Evolutionary conservation across 305 asterid genomes (phyloP).

Genomic region (Solanum hybrid): DNA sequence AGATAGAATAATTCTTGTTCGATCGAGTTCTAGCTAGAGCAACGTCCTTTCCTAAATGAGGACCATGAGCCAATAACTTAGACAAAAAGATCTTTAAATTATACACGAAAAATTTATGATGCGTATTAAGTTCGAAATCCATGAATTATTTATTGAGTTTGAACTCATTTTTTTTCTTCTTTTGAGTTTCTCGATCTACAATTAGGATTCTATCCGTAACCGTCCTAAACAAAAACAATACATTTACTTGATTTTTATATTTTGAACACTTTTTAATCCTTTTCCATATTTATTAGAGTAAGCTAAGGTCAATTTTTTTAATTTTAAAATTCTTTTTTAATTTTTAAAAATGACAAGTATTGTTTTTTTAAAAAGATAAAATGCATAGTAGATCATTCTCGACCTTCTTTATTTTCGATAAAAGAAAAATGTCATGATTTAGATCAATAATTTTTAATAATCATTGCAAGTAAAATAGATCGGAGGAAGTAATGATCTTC

Average conservation of each 20-base stretch:
- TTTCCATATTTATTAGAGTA: neutral
- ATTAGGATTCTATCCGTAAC: neutral
- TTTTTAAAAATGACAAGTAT: neutral
- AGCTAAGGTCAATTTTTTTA: neutral
- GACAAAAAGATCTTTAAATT: neutral
- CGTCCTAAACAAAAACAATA: neutral
- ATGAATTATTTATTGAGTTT: neutral
- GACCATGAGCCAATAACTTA: neutral
- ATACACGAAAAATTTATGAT: neutral
- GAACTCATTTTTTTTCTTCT: no score
- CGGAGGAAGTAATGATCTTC: neutral
- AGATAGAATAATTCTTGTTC: no score
- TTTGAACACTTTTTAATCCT: neutral
- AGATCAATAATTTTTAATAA: neutral
- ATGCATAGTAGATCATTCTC: neutral
- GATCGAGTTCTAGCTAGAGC: neutral
- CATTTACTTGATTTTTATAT: neutral
- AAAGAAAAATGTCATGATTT: neutral
- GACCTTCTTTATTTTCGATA: neutral
- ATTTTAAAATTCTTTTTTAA: no score
- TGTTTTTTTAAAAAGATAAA: no score
- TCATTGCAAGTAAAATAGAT: neutral
- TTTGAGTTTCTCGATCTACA: neutral
- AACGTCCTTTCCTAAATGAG: neutral
- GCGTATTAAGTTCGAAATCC: neutral